These are phyloP conservation scores for Fusarium nisikadoi DNA, from an alignment of 2,329 filamentous ascomycete species.

Conservation along the genomic window DNA sequence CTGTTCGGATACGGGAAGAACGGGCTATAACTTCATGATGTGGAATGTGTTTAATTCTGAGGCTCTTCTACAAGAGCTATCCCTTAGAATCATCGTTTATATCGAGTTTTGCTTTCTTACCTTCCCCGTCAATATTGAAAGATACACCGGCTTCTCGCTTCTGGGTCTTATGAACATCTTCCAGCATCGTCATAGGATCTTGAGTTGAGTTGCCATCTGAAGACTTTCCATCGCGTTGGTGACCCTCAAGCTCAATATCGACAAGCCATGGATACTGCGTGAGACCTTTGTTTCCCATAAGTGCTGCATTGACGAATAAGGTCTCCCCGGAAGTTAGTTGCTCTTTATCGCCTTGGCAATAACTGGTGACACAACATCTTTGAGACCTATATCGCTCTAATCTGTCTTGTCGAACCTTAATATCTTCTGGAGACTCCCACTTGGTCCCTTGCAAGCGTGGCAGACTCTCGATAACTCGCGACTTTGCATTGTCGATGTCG, in stretches of 20 bases:
- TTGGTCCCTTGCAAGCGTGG: not conserved
- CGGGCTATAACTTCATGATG: no score
- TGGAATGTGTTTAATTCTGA: not conserved
- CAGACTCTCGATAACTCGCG: conserved; percentile 51
- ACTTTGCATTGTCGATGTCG: conserved; percentile 59
- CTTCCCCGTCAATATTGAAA: not conserved
- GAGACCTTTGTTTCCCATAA: not conserved
- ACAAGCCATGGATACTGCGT: conserved; percentile 25
- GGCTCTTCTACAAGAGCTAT: not conserved
- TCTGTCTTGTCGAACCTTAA: not conserved
- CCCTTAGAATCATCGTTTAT: not conserved
- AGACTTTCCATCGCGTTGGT: not conserved
- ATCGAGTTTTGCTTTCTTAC: not conserved
- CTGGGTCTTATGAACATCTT: not conserved
- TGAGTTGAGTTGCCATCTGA: no score
- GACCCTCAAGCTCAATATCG: conserved; percentile 12
- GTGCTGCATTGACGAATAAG: conserved; percentile 33
- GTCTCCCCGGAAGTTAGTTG: not conserved
- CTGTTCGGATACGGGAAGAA: not conserved
- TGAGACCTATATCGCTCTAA: not conserved
- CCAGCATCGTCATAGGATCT: fast-evolving
- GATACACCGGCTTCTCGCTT: no score
- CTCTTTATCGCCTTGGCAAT: not conserved
- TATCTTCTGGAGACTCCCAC: not conserved
- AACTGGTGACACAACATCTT: conserved; percentile 17